Conservation (phyloP, 1,284 basidiomycete species). For the Porphyrellus sp. region DNA sequence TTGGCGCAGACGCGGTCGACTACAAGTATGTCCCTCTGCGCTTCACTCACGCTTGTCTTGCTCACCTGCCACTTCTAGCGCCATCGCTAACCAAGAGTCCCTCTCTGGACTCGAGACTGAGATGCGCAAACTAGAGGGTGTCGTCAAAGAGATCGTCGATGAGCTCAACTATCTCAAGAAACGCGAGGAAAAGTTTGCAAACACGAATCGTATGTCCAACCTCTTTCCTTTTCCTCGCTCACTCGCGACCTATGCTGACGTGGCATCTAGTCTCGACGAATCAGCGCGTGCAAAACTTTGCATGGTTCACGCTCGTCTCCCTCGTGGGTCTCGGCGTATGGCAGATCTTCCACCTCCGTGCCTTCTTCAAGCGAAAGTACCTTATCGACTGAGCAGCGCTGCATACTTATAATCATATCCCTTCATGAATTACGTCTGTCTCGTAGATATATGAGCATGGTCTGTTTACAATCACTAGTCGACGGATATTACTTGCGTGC, state of each 20-base stretch:
- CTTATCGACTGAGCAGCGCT: slow-evolving; percentile 73
- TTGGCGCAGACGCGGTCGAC: slow-evolving; percentile 97
- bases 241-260: slow-evolving; percentile 1
- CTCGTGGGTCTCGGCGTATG: slow-evolving; percentile 85
- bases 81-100: slow-evolving; percentile 98
- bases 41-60: not conserved
- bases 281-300: slow-evolving; percentile 87
- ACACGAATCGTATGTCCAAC: slow-evolving; percentile 87
- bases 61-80: slow-evolving; percentile 46
- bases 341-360: slow-evolving; percentile 91
- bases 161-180: slow-evolving; percentile 91
- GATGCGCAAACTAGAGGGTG: slow-evolving; percentile 94
- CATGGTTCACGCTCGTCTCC: slow-evolving; percentile 81
- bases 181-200: slow-evolving; percentile 86
- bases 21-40: slow-evolving; percentile 76
- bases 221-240: not conserved
- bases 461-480: not conserved
- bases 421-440: slow-evolving; percentile 3
- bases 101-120: slow-evolving; percentile 95
- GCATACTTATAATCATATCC: slow-evolving; percentile 5
- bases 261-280: slow-evolving; percentile 82
- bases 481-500: not conserved
- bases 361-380: slow-evolving; percentile 97
- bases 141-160: slow-evolving; percentile 92
- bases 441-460: slow-evolving; percentile 1